These are phyloP conservation scores for Aspergillus candidus DNA, from an alignment of 2,329 filamentous ascomycete species.

Conservation along the genomic window DNA sequence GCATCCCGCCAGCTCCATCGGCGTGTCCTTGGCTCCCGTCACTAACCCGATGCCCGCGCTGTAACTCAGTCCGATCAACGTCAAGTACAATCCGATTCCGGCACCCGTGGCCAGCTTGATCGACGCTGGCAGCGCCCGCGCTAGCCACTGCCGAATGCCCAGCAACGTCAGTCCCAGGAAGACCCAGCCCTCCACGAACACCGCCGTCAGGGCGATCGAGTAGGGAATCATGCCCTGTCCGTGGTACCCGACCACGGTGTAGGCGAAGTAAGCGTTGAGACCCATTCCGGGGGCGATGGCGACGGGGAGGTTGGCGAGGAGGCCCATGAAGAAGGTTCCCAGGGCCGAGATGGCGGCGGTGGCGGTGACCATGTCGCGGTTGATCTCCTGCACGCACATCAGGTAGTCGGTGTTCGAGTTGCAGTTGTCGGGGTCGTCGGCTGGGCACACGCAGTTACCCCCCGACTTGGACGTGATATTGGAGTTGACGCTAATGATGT, in stretches of 20 bases:
- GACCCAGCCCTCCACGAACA: constrained; percentile 82
- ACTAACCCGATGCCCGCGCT: constrained; percentile 75
- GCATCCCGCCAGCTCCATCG: constrained; percentile 71
- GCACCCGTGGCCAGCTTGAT: constrained; percentile 84
- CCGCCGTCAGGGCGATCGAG: constrained; percentile 70
- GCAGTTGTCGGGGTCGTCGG: constrained; percentile 41
- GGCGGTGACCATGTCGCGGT: constrained; percentile 74
- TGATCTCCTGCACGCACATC: constrained; percentile 50
- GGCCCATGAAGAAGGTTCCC: constrained; percentile 74
- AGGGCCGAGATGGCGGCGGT: constrained; percentile 77
- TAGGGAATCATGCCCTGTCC: constrained; percentile 70
- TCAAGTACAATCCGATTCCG: constrained; percentile 75
- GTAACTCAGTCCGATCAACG: constrained; percentile 63
- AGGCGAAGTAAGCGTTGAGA: constrained; percentile 82
- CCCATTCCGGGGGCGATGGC: constrained; percentile 71
- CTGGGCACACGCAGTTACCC: constrained; percentile 69
- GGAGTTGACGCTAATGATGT: constrained; percentile 64
- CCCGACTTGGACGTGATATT: constrained; percentile 65
- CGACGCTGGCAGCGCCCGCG: constrained; percentile 71
- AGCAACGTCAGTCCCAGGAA: constrained; percentile 74
- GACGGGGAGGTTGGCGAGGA: constrained; percentile 74
- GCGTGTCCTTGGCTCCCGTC: constrained; percentile 61
- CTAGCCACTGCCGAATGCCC: constrained; percentile 82
- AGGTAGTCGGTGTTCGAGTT: constrained; percentile 42
- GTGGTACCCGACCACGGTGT: constrained; percentile 70